These are phyloP conservation scores for Phytophthora podocarpi DNA, from an alignment of 352 stramenopile genomes.

Conservation along the genomic window DNA sequence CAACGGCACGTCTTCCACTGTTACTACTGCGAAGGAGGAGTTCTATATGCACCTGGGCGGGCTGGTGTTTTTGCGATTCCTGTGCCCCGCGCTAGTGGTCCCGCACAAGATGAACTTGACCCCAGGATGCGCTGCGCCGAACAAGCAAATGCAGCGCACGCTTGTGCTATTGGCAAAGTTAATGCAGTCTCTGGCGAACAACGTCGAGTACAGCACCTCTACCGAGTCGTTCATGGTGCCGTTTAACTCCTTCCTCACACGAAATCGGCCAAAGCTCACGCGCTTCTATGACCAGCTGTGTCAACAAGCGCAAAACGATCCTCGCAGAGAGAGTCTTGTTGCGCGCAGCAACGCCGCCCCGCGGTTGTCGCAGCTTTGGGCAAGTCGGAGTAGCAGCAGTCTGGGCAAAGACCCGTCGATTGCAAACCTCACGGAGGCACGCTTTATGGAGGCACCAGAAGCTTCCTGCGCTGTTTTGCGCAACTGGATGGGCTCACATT, in stretches of 20 bases:
- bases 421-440: slow-evolving; percentile 45
- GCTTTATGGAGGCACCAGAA: slow-evolving; percentile 44
- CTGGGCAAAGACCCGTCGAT: slow-evolving; percentile 38
- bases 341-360: slow-evolving; percentile 56
- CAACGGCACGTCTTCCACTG: slow-evolving; percentile 26
- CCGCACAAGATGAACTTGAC: slow-evolving; percentile 77
- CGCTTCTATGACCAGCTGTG: slow-evolving; percentile 82
- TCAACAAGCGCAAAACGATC: slow-evolving; percentile 67
- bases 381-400: slow-evolving; percentile 40
- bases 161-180: slow-evolving; percentile 82
- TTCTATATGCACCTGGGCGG: slow-evolving; percentile 81
- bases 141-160: slow-evolving; percentile 62
- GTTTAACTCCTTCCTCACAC: slow-evolving; percentile 72
- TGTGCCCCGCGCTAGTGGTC: slow-evolving; percentile 78
- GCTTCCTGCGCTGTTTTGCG: slow-evolving; percentile 54
- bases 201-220: slow-evolving; percentile 65
- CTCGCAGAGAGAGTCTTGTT: slow-evolving; percentile 67
- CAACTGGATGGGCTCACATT: slow-evolving; percentile 53
- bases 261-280: slow-evolving; percentile 62
- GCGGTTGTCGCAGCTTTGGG: slow-evolving; percentile 73
- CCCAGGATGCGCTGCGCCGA: slow-evolving; percentile 41
- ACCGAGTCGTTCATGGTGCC: slow-evolving; percentile 80
- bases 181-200: slow-evolving; percentile 83
- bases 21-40: slow-evolving; percentile 56
- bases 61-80: slow-evolving; percentile 77